Base-by-base conservation (phyloP, 2,329 filamentous ascomycete genomes). In the Cytospora chrysosperma region DNA sequence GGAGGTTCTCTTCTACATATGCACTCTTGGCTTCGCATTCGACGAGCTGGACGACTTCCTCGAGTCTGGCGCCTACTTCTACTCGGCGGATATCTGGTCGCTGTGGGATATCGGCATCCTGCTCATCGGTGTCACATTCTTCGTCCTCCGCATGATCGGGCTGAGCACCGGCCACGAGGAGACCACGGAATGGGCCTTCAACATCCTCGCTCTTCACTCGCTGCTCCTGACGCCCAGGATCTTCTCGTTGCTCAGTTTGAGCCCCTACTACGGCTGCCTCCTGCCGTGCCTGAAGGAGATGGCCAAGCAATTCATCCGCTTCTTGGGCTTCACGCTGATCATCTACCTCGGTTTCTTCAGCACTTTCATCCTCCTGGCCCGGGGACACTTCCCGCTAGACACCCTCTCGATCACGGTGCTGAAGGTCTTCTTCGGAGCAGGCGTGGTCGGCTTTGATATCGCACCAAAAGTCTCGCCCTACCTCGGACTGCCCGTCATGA, bases 61-160 rank as follows among this genome's bases (percentile, higher is more conserved):
- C 12, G 50, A 63, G 61, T 59, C 55, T 9, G 61, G 61, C 2
- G 57, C 51, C 9, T 63, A 63, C 37, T 63, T 63, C 49, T 63
- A 63, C 61, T 26, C 61, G 47, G 57, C 61, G 27, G 61, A 63
- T 10, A 63, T 63, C 28, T 63, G 61, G 61, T 63, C 61, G 17
- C 30, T 63, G 27, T 63, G 61, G 61, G 61, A 63, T 13, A 55
- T 63, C 50, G 61, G 61, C 27, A 63, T 63, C 34, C 34, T 57
- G 8, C 28, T 63, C 4, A 55, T 63, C 19, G 61, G 61, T 68
- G 72, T 90, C 28, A 77, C 79, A 8, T 77, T 90, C 7, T 90
- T 63, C 40, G 61, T 63, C 27, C 51, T 63, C n/a, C 61, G 61
- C 1, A 54, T 63, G 55, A n/a, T 63, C 37, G 61, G 61, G 27